These are phyloP conservation scores for Fusarium solani-melongenae DNA, from an alignment of 2,329 filamentous ascomycete species.

Conservation along the genomic window DNA sequence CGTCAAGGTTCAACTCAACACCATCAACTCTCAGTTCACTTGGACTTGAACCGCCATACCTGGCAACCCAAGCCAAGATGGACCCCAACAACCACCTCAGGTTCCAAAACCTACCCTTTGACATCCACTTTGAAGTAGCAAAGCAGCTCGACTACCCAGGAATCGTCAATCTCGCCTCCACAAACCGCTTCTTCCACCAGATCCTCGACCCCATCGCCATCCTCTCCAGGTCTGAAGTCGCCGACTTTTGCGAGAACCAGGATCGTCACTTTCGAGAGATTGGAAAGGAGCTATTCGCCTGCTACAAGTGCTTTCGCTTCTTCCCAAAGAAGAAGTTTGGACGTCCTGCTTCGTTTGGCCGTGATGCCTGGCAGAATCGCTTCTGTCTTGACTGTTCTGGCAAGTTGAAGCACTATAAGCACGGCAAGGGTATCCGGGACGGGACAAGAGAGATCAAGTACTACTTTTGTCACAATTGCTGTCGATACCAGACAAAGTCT, in stretches of 20 bases:
- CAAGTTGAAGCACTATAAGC: neutral
- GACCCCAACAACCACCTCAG: neutral
- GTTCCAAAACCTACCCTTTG: conserved; percentile 27
- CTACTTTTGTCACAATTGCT: conserved; percentile 38
- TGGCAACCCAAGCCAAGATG: conserved; percentile 15
- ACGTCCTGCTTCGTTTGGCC: neutral
- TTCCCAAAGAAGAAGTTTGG: conserved; percentile 26
- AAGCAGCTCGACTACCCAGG: conserved; percentile 9
- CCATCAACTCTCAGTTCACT: neutral
- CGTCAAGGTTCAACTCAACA: neutral
- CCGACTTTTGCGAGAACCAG: conserved; percentile 5
- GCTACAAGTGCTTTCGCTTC: conserved; percentile 26
- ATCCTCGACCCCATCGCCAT: conserved; percentile 8
- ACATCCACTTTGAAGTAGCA: conserved; percentile 30
- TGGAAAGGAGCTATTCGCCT: conserved; percentile 15
- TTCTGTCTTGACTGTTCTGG: conserved; percentile 34
- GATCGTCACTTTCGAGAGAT: neutral
- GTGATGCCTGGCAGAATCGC: neutral
- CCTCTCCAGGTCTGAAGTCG: neutral
- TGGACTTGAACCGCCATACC: neutral
- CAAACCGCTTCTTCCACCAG: conserved; percentile 24
- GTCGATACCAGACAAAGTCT: conserved; percentile 23
- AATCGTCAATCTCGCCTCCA: conserved; percentile 14
- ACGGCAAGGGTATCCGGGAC: conserved; percentile 8
- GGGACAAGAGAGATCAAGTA: conserved; percentile 14